phyloP scores from a whole-genome alignment of 495 filamentous ascomycete species.

The Tuber umbilicatum region DNA sequence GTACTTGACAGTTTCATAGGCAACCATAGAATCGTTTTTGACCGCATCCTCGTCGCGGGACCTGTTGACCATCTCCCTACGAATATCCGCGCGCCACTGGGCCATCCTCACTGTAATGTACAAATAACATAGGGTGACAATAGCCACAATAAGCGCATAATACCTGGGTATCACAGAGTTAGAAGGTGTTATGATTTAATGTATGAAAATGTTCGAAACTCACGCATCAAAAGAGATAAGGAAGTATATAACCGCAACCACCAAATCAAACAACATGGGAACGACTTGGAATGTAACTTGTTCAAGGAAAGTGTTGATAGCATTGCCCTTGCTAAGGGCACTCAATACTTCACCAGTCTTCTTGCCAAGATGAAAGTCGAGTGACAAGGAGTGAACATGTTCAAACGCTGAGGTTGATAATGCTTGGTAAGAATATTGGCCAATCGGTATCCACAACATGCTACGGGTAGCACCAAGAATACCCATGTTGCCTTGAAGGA shows the following conservation, averaged over 20 bases:
- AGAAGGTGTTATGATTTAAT: constrained; percentile 4
- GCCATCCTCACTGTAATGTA: constrained; percentile 95
- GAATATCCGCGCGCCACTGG: constrained; percentile 80
- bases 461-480: constrained; percentile 74
- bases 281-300: constrained; percentile 91
- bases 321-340: constrained; percentile 87
- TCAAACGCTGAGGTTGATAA: constrained; percentile 92
- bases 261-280: constrained; percentile 87
- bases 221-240: constrained; percentile 65
- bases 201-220: constrained; percentile 11
- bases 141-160: constrained; percentile 82
- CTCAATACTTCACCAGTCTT: constrained; percentile 94
- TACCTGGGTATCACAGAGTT: constrained; percentile 44
- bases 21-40: constrained; percentile 96
- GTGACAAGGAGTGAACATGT: constrained; percentile 87
- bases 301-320: constrained; percentile 95
- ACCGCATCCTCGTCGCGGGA: constrained; percentile 92
- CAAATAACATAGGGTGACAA: constrained; percentile 93
- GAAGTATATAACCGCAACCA: constrained; percentile 81
- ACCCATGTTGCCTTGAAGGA: constrained; percentile 83
- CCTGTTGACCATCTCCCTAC: constrained; percentile 87
- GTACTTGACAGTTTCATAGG: constrained; percentile 98
- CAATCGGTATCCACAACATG: constrained; percentile 87
- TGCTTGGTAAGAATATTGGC: constrained; percentile 92
- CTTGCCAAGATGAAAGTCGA: constrained; percentile 95